These are phyloP conservation scores for Lachnellula occidentalis DNA, from an alignment of 2,329 filamentous ascomycete genomes.

Conservation along the genomic window DNA sequence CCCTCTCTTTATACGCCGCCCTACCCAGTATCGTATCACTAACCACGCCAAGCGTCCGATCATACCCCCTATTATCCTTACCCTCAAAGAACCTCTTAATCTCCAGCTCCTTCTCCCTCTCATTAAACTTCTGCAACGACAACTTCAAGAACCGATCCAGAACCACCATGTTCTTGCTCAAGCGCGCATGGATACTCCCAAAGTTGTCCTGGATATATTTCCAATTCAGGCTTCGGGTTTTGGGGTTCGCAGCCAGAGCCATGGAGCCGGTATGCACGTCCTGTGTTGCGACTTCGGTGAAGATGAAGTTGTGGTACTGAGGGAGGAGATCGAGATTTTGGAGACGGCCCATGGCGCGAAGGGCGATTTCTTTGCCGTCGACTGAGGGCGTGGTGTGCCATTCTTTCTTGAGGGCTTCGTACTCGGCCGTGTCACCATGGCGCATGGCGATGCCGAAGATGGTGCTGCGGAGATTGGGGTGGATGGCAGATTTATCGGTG, in stretches of 20 bases:
- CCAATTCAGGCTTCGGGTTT: constrained; percentile 74
- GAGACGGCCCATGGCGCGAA: constrained; percentile 69
- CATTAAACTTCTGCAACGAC: constrained; percentile 72
- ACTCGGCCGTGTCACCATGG: constrained; percentile 64
- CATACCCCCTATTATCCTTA: constrained; percentile 82
- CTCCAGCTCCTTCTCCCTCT: constrained; percentile 62
- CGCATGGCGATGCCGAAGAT: constrained; percentile 77
- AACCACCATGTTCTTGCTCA: constrained; percentile 78
- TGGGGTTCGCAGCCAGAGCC: constrained; percentile 66
- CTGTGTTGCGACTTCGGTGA: constrained; percentile 75
- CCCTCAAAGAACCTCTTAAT: constrained; percentile 79
- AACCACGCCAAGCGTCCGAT: constrained; percentile 78
- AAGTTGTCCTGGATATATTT: constrained; percentile 81
- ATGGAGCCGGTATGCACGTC: constrained; percentile 82
- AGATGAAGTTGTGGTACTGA: constrained; percentile 69
- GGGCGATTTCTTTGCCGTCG: constrained; percentile 83
- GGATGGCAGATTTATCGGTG: constrained; percentile 59
- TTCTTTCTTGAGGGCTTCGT: constrained; percentile 74
- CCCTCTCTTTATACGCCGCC: constrained; percentile 75
- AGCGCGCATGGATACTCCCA: constrained; percentile 62
- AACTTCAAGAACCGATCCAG: constrained; percentile 83
- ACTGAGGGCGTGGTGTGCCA: constrained; percentile 78
- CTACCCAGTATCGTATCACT: constrained; percentile 81
- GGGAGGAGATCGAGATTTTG: constrained; percentile 59
- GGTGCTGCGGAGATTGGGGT: constrained; percentile 73